These are phyloP conservation scores for Hirsutella minnesotensis DNA, from an alignment of 2,329 filamentous ascomycete genomes.

Conservation along the genomic window DNA sequence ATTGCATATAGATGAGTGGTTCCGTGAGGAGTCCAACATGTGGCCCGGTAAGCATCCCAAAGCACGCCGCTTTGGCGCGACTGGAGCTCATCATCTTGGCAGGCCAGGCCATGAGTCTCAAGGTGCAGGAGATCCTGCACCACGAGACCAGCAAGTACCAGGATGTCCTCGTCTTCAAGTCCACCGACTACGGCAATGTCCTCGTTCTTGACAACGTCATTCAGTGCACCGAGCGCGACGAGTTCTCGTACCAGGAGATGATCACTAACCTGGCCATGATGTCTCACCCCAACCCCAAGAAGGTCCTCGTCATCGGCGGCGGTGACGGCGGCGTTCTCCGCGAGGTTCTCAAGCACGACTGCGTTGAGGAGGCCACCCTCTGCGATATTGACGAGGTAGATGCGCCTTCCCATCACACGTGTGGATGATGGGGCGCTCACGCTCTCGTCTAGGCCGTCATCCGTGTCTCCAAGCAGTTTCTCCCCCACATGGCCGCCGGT, in stretches of 20 bases:
- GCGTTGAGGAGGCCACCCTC: slow-evolving; percentile 87
- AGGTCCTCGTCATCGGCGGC: slow-evolving; percentile 94
- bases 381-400: slow-evolving; percentile 95
- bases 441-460: slow-evolving; percentile 60
- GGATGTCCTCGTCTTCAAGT: slow-evolving; percentile 98
- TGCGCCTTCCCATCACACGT: slow-evolving; percentile 31
- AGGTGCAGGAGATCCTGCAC: slow-evolving; percentile 94
- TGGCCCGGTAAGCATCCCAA: slow-evolving; percentile 55
- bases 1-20: slow-evolving; percentile 78
- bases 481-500: slow-evolving; percentile 85
- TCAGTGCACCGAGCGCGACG: slow-evolving; percentile 95
- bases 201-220: slow-evolving; percentile 98
- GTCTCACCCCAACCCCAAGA: slow-evolving; percentile 96
- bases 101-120: slow-evolving; percentile 97
- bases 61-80: background rate
- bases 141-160: slow-evolving; percentile 99
- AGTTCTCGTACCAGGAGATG: slow-evolving; percentile 99
- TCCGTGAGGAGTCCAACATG: slow-evolving; percentile 97
- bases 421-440: background rate
- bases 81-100: slow-evolving; percentile 3
- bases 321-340: slow-evolving; percentile 95
- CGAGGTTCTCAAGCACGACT: slow-evolving; percentile 98
- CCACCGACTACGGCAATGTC: slow-evolving; percentile 90
- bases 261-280: slow-evolving; percentile 98
- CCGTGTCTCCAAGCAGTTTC: slow-evolving; percentile 95